Conservation (phyloP, 768 basidiomycete species). For the Cyclocybe aegerita region DNA sequence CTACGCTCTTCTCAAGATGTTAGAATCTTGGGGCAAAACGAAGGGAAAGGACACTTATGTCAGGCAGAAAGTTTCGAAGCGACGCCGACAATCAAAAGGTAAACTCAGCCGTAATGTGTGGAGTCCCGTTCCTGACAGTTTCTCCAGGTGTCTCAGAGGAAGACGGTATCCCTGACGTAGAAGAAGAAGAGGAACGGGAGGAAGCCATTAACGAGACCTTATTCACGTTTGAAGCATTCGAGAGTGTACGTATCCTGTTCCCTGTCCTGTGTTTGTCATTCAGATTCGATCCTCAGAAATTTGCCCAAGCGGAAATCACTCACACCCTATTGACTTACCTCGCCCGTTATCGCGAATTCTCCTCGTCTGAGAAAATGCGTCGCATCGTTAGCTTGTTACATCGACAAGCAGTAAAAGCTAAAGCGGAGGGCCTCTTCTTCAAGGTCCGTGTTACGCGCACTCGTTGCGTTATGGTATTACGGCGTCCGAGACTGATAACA, state of each 20-base stretch:
- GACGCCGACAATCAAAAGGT: conserved; percentile 45
- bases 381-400: conserved; percentile 88
- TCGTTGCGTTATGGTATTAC: conserved; percentile 19
- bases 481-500: conserved; percentile 7
- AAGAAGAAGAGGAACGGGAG: conserved; percentile 62
- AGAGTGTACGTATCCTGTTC: conserved; percentile 57
- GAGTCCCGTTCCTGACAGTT: conserved; percentile 5
- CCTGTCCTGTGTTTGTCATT: conserved; percentile 1
- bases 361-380: conserved; percentile 80
- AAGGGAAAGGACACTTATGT: conserved; percentile 77
- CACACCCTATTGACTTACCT: conserved; percentile 84
- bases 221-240: conserved; percentile 91
- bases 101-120: conserved; percentile 10
- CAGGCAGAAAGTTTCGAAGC: conserved; percentile 60
- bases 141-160: conserved; percentile 46
- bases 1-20: conserved; percentile 82
- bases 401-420: conserved; percentile 85
- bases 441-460: conserved; percentile 54
- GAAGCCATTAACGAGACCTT: conserved; percentile 77
- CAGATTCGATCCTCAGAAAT: conserved; percentile 57
- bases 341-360: conserved; percentile 80
- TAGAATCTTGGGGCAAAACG: conserved; percentile 84
- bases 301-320: conserved; percentile 84
- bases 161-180: conserved; percentile 67
- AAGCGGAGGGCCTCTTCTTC: conserved; percentile 95